A percentile compares a stretch with the other conserved stretches of the same genome.
Evolutionary conservation across 2,329 filamentous ascomycete species (phyloP).

Genomic region (Stromatinia cepivora): DNA sequence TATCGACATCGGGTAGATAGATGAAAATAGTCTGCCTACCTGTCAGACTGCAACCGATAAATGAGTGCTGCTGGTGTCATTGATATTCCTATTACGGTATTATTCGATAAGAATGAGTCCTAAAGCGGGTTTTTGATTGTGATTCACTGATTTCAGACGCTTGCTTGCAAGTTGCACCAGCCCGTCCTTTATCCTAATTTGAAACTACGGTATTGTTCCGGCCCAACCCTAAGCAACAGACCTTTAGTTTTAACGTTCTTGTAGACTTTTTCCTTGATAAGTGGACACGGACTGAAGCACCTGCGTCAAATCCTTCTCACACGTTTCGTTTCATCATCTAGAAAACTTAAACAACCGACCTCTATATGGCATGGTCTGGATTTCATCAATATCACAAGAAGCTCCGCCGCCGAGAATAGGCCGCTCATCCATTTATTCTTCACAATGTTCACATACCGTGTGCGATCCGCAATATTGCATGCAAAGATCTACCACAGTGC

Average conservation of each 20-base stretch:
- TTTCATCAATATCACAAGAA: background rate
- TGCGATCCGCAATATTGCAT: conserved; percentile 11
- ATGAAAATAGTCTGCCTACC: background rate
- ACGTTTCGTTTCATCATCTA: background rate
- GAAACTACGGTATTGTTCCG: background rate
- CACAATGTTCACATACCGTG: background rate
- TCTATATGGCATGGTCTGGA: background rate
- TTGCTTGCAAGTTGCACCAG: background rate
- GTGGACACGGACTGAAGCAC: conserved; percentile 1
- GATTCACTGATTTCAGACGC: background rate
- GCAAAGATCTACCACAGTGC: background rate
- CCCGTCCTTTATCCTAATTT: too few relatives aligned
- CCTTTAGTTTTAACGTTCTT: background rate
- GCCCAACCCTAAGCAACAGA: conserved; percentile 2
- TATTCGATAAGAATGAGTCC: conserved; percentile 3
- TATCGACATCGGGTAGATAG: background rate
- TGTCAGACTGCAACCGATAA: background rate
- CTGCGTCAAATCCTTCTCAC: conserved; percentile 15
- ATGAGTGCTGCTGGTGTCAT: background rate
- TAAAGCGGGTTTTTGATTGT: conserved; percentile 5
- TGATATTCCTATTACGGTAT: background rate
- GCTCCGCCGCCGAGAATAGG: conserved; percentile 16
- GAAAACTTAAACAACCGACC: background rate
- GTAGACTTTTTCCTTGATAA: conserved; percentile 1
- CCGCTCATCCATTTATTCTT: background rate